Base-by-base conservation (phyloP, 179 eudicot species). In the Actinidia polygama region DNA sequence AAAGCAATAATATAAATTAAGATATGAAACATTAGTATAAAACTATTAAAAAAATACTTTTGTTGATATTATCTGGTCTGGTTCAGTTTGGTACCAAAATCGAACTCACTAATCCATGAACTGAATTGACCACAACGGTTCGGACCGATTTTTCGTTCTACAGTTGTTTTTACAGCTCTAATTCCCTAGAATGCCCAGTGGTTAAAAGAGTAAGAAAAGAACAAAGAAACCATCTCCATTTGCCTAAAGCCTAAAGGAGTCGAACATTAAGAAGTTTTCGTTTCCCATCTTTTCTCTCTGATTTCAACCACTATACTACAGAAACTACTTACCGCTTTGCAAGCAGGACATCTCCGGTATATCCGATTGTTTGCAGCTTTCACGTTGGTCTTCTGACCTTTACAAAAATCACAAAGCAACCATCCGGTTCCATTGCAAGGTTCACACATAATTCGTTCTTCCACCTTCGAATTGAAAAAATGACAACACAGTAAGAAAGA, bases 261-360 rank as follows among this genome's bases (percentile, higher is more conserved):
- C 59, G 57, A 24, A 9, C 49, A 62, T 61, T 59, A 49, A 10
- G 10, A 7, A 58, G 6, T 19, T 51, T 68, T 18, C 16, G 6
- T 5, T 66, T 70, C 6, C 7, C 51, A n/a, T 46, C 14, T 71
- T 70, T 70, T 19, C 46, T 79, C 21, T 67, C 7, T 47, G 10
- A 10, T 80, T 70, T 53, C 67, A 23, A 68, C 18, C 2, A 10
- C 54, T 26, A 7, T 5, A 11, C 44, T 19, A 70, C 36, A 77
- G 15, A 21, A 46, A 57, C 23, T 75, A 84, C 92, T 91, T 86
- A 94, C 97, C 83, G 98, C 99, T 90, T 87, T 92, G 84, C 99
- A 95, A 67, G 97, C 79, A 49, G 99, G 99, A 83, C 98, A 95
- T 14, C 99, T 89, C 7, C 98, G 97, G 54, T 94, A 94, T 44